Base-by-base conservation (phyloP, 352 stramenopile species). In the Albugo laibachii region DNA sequence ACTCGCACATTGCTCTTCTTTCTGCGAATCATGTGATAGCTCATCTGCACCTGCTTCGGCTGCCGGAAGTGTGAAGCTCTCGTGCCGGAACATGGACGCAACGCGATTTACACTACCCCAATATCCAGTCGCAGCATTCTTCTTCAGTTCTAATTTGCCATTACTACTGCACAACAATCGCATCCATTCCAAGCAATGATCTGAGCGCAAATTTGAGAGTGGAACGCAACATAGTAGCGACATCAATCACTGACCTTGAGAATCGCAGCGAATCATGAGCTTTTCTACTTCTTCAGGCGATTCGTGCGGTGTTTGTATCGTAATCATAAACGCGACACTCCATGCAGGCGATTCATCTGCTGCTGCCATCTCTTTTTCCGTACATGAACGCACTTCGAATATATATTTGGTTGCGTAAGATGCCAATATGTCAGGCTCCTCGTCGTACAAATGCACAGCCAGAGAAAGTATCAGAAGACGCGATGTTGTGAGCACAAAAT, bases 111-210 rank as follows among this genome's bases (percentile, higher is more conserved):
- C 71, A 50, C 75, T 92, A 11, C 78, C 78, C 75, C 75, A 92
- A 41, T 72, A 65, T 1, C 78, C 78, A 0, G 75, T 92, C 3
- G 78, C 75, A 2, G 78, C 78, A 43, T 88, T 92, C 58, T 87
- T 87, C 59, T 88, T 88, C 46, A 92, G 71, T 45, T 88, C 78
- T 8, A 92, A 56, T 56, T 88, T 92, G 52, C 73, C 69, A 52
- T 92, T 88, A 53, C 63, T 84, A 14, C 63, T 69, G 50, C 78
- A 92, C 11, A 92, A 54, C 48, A 92, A 49, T 5, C 78, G 75
- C 78, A 92, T 92, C 78, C 76, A 88, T 54, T 92, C 73, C 37
- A 88, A 59, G 21, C 78, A 88, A 49, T 87, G 70, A 55, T 92
- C 78, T 91, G 36, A 6, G 39, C 6, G 36, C 2, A 15, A 40